phyloP scores from a whole-genome alignment of 495 filamentous ascomycete species.

The Aspergillus nidulans region DNA sequence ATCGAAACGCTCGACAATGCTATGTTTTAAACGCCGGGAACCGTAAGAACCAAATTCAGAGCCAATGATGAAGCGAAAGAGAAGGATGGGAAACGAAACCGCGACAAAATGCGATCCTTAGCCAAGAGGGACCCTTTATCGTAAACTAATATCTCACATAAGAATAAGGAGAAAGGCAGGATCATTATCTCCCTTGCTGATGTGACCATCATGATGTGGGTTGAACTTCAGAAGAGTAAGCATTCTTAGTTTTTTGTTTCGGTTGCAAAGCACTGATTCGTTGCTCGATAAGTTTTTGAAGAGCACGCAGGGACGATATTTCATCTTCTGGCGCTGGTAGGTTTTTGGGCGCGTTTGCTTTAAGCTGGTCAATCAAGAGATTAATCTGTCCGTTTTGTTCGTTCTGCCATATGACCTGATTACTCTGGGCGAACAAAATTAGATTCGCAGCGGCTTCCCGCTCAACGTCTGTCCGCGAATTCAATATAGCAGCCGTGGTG shows the following conservation, averaged over 20 bases:
- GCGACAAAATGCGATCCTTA: background rate
- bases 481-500: conserved; percentile 17
- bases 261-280: conserved; percentile 20
- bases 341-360: conserved; percentile 19
- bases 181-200: background rate
- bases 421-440: conserved; percentile 22
- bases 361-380: conserved; percentile 29
- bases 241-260: background rate
- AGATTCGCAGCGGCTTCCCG: conserved; percentile 28
- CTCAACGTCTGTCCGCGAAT: conserved; percentile 26
- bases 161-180: background rate
- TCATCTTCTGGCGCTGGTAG: conserved; percentile 23
- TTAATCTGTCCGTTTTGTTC: conserved; percentile 15
- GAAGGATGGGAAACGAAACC: background rate
- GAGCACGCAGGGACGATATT: conserved; percentile 22
- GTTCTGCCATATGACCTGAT: conserved; percentile 1
- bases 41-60: background rate
- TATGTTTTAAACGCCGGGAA: conserved; percentile 13
- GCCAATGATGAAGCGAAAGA: background rate
- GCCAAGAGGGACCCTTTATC: conserved; percentile 3
- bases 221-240: background rate
- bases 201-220: background rate
- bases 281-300: conserved; percentile 27
- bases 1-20: conserved; percentile 11
- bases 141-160: background rate